Percentiles rank a stretch among this genome's conserved stretches.
phyloP scores from a whole-genome alignment of 2,329 filamentous ascomycete genomes.

The Metarhizium humberi region DNA sequence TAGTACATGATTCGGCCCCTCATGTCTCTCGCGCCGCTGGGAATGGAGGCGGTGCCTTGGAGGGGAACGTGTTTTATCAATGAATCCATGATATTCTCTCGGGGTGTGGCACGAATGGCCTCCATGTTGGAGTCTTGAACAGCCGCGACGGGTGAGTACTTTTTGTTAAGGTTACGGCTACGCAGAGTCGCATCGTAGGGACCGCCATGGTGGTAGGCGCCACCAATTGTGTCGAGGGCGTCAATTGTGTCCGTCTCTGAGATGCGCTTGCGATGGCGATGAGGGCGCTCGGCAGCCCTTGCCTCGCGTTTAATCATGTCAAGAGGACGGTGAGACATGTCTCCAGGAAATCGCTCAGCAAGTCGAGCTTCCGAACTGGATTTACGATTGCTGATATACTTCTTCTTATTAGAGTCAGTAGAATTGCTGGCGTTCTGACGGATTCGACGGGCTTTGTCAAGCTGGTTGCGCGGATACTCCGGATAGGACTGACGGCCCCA shows the following conservation, averaged over 20 bases:
- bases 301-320: conserved; percentile 55
- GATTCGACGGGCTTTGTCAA: not conserved
- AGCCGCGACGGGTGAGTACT: conserved; percentile 65
- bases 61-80: conserved; percentile 66
- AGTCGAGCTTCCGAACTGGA: conserved; percentile 12
- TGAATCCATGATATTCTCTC: conserved; percentile 67
- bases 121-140: conserved; percentile 63
- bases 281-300: conserved; percentile 57
- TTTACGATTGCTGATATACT: not conserved
- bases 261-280: conserved; percentile 56
- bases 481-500: not conserved
- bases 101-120: conserved; percentile 71
- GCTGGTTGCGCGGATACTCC: not conserved
- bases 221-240: conserved; percentile 58
- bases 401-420: conserved; percentile 4
- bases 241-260: conserved; percentile 74
- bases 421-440: not conserved
- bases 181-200: conserved; percentile 79
- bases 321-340: conserved; percentile 56
- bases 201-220: conserved; percentile 77
- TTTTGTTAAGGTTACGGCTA: conserved; percentile 58
- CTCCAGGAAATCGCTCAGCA: conserved; percentile 46
- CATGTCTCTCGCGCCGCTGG: conserved; percentile 60
- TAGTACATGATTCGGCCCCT: conserved; percentile 67
- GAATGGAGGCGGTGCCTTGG: conserved; percentile 69